These are phyloP conservation scores for Rubia tinctorum DNA, from an alignment of 305 asterid genomes.

Conservation along the genomic window DNA sequence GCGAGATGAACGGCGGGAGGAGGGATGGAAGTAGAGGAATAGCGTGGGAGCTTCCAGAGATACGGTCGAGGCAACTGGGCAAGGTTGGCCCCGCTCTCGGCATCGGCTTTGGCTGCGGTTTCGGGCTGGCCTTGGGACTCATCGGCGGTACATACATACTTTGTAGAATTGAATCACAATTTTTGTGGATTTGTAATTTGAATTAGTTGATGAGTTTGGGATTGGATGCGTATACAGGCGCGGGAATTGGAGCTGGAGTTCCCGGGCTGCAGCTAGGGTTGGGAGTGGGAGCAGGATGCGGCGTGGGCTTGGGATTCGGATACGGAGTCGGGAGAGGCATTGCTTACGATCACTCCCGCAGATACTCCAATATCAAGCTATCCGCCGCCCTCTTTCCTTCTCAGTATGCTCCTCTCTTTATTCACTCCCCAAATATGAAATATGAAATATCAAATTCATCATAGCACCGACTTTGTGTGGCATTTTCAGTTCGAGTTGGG, in stretches of 20 bases:
- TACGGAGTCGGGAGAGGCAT: slow-evolving; percentile 80
- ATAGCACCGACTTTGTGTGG: rapidly evolving
- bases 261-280: slow-evolving; percentile 85
- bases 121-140: slow-evolving; percentile 76
- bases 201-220: neutral
- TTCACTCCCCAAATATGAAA: neutral
- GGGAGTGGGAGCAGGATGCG: slow-evolving; percentile 95
- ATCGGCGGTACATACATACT: slow-evolving; percentile 31
- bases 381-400: slow-evolving; percentile 29
- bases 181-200: neutral
- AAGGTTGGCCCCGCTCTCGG: slow-evolving; percentile 88
- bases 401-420: slow-evolving; percentile 40
- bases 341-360: slow-evolving; percentile 59
- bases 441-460: neutral
- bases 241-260: slow-evolving; percentile 76
- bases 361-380: slow-evolving; percentile 42
- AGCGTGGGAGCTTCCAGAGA: slow-evolving; percentile 73
- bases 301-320: slow-evolving; percentile 90
- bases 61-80: slow-evolving; percentile 60
- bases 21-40: slow-evolving; percentile 52
- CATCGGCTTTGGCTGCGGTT: slow-evolving; percentile 85
- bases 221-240: slow-evolving; percentile 28
- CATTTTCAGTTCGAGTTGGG: no score
- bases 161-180: no score
- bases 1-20: slow-evolving; percentile 14